Evolutionary conservation across 2,329 filamentous ascomycete species (phyloP).

Genomic region (Davidsoniella neocaledoniae): DNA sequence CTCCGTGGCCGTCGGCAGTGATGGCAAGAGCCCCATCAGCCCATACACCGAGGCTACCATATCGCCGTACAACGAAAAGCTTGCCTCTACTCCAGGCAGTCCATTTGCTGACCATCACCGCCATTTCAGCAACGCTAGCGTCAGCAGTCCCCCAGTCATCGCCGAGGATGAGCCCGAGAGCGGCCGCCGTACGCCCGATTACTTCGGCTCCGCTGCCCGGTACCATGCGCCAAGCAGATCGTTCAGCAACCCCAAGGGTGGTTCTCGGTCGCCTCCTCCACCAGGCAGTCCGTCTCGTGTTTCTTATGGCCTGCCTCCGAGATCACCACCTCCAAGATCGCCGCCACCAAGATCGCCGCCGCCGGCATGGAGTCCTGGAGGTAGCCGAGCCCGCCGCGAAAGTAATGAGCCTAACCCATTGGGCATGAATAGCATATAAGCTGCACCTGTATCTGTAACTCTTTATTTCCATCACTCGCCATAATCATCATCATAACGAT

Average conservation of each 20-base stretch:
- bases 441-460: background rate
- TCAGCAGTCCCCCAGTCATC: background rate
- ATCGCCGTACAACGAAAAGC: background rate
- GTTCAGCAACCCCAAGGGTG: constrained; percentile 32
- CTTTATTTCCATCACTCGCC: too few relatives aligned
- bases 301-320: constrained; percentile 1
- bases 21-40: constrained; percentile 3
- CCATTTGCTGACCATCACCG: constrained; percentile 8
- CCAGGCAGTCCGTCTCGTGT: constrained; percentile 1
- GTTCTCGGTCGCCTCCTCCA: background rate
- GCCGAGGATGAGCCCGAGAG: constrained; percentile 11
- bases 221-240: constrained; percentile 39
- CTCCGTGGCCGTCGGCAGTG: background rate
- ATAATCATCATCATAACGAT: too few relatives aligned
- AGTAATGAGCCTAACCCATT: constrained; percentile 30
- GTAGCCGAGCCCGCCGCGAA: background rate
- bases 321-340: background rate
- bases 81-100: background rate
- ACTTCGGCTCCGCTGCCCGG: constrained; percentile 35
- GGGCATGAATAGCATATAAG: constrained; percentile 37
- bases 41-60: constrained; percentile 3
- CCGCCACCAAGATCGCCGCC: constrained; percentile 4
- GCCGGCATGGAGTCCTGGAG: constrained; percentile 14
- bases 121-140: background rate
- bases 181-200: constrained; percentile 35